Percentiles rank a stretch among this genome's conserved stretches.
Conservation (phyloP, 2,329 filamentous ascomycete species). For the Monosporascus sp. region DNA sequence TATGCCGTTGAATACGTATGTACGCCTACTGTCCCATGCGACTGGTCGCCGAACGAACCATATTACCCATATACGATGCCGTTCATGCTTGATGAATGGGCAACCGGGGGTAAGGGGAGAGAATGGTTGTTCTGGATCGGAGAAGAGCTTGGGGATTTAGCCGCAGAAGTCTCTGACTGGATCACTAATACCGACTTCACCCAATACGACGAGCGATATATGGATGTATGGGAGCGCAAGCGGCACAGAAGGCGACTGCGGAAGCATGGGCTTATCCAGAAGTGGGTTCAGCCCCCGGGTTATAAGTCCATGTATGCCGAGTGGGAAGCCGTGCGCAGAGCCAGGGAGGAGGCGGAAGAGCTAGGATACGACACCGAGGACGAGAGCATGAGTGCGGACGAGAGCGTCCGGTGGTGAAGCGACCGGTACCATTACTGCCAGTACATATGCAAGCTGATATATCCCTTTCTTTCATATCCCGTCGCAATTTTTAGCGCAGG, state of each 20-base stretch:
- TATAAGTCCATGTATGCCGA: slow-evolving; percentile 38
- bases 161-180: slow-evolving; percentile 45
- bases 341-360: slow-evolving; percentile 35
- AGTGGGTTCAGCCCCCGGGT: slow-evolving; percentile 34
- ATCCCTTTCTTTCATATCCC: too few species aligned
- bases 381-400: slow-evolving; percentile 30
- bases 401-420: slow-evolving; percentile 14
- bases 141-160: slow-evolving; percentile 42
- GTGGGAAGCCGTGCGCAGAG: slow-evolving; percentile 38
- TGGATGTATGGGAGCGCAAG: slow-evolving; percentile 43
- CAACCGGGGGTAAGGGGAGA: slow-evolving; percentile 47
- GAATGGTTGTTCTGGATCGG: slow-evolving; percentile 28
- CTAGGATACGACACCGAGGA: slow-evolving; percentile 34
- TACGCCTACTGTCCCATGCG: slow-evolving; percentile 38
- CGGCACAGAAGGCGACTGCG: slow-evolving; percentile 45
- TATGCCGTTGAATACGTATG: slow-evolving; percentile 50
- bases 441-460: not conserved
- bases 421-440: not conserved
- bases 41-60: slow-evolving; percentile 55
- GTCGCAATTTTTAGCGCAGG: too few species aligned
- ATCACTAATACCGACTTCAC: slow-evolving; percentile 40
- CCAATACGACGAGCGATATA: slow-evolving; percentile 36
- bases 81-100: slow-evolving; percentile 59
- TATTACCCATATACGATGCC: slow-evolving; percentile 57
- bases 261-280: slow-evolving; percentile 39